Percentiles rank a stretch among this genome's conserved stretches.
phyloP scores from a whole-genome alignment of 805 yeast species.

The Kodamaea nitidulidarum region DNA sequence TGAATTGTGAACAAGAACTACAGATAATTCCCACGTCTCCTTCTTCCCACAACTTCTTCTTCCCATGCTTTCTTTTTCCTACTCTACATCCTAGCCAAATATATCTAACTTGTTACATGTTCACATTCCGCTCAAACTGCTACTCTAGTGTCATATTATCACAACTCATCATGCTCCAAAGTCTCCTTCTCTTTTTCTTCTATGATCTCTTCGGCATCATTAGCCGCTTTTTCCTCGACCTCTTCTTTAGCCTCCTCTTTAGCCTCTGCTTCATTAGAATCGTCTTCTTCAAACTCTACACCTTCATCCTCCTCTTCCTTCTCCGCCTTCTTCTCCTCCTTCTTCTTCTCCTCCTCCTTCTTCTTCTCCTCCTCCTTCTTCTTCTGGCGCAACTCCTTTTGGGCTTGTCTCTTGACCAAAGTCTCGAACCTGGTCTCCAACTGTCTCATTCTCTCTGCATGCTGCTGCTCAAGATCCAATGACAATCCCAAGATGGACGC shows the following conservation, averaged over 20 bases:
- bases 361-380: slow-evolving; percentile 23
- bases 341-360: slow-evolving; percentile 19
- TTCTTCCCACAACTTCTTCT: too few species aligned
- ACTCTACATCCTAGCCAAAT: too few species aligned
- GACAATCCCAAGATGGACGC: slow-evolving; percentile 29
- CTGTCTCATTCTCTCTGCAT: slow-evolving; percentile 23
- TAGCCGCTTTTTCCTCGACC: background rate
- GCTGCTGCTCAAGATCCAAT: slow-evolving; percentile 25
- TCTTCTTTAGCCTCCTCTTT: slow-evolving; percentile 9
- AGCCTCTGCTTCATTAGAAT: slow-evolving; percentile 9
- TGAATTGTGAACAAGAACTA: too few species aligned
- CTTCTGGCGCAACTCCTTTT: slow-evolving; percentile 31
- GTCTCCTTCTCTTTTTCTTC: slow-evolving; percentile 7
- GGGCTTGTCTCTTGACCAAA: slow-evolving; percentile 27
- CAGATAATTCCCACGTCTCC: too few species aligned
- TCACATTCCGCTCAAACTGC: too few species aligned
- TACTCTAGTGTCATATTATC: background rate
- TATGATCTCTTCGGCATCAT: too few species aligned
- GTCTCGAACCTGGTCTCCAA: slow-evolving; percentile 27
- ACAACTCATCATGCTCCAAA: slow-evolving; percentile 21
- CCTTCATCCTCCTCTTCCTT: slow-evolving; percentile 6
- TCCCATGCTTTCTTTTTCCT: too few species aligned
- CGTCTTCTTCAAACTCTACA: slow-evolving; percentile 6
- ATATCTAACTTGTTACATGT: too few species aligned
- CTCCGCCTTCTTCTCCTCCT: slow-evolving; percentile 9